Evolutionary conservation across 352 stramenopile genomes (phyloP).

Genomic region (Phytophthora pini): DNA sequence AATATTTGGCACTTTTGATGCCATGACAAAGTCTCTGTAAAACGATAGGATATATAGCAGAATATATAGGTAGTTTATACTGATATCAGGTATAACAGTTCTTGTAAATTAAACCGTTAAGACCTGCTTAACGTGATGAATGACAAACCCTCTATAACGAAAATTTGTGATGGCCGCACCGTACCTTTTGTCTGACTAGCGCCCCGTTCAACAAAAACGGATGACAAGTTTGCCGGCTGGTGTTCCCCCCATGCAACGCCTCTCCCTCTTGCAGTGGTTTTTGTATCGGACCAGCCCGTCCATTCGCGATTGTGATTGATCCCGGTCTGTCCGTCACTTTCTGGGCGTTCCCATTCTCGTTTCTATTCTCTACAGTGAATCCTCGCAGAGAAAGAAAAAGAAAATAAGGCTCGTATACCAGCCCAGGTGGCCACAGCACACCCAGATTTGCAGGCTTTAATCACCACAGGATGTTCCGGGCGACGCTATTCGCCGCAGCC

Average conservation of each 20-base stretch:
- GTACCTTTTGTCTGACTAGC: slow-evolving; percentile 33
- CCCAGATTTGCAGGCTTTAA: slow-evolving; percentile 9
- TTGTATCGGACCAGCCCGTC: slow-evolving; percentile 28
- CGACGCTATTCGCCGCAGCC: slow-evolving; percentile 32
- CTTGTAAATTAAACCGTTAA: not conserved
- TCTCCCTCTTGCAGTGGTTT: slow-evolving; percentile 32
- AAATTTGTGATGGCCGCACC: slow-evolving; percentile 3
- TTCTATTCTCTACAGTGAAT: slow-evolving; percentile 21
- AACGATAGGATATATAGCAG: not conserved
- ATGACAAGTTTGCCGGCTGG: slow-evolving; percentile 30
- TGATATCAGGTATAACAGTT: no score
- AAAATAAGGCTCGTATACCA: slow-evolving; percentile 10
- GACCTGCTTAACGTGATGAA: not conserved
- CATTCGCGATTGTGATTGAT: slow-evolving; percentile 23
- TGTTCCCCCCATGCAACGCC: slow-evolving; percentile 19
- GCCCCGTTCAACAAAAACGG: slow-evolving; percentile 21
- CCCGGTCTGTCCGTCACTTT: slow-evolving; percentile 24
- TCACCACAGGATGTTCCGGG: slow-evolving; percentile 20
- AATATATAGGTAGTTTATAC: no score
- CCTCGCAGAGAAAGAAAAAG: slow-evolving; percentile 11
- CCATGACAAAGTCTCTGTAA: slow-evolving; percentile 4
- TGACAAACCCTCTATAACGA: not conserved
- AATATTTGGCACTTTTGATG: slow-evolving; percentile 20
- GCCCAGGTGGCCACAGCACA: slow-evolving; percentile 1
- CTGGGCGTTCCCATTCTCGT: slow-evolving; percentile 21